Conservation (phyloP, 2,329 filamentous ascomycete species). For the Nigrospora sphaerica region DNA sequence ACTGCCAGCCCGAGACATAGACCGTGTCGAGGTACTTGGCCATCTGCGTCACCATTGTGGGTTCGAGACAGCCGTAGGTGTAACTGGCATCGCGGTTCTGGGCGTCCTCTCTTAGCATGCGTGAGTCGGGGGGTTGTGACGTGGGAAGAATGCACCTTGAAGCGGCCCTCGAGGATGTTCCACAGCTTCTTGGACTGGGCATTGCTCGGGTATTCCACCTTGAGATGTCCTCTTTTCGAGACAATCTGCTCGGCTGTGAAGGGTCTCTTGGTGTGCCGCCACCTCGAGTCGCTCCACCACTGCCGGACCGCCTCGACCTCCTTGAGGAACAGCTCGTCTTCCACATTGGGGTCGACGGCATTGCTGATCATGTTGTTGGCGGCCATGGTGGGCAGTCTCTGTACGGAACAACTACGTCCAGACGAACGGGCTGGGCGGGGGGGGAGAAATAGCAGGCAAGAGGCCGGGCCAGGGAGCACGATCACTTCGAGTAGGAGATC, state of each 20-base stretch:
- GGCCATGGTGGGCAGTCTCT: slow-evolving; percentile 38
- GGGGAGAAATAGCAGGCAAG: too few species aligned
- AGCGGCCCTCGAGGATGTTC: slow-evolving; percentile 79
- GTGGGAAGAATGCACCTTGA: slow-evolving; percentile 52
- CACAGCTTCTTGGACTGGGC: slow-evolving; percentile 89
- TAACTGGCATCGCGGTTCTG: slow-evolving; percentile 80
- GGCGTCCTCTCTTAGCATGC: background rate
- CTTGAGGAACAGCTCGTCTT: slow-evolving; percentile 64
- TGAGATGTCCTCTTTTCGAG: slow-evolving; percentile 84
- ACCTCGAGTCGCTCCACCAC: slow-evolving; percentile 92
- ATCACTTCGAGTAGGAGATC: too few species aligned
- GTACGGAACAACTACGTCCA: background rate
- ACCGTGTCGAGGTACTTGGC: slow-evolving; percentile 97
- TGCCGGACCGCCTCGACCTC: slow-evolving; percentile 85
- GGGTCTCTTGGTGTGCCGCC: slow-evolving; percentile 85
- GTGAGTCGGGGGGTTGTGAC: background rate
- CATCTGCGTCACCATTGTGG: slow-evolving; percentile 99
- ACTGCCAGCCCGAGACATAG: slow-evolving; percentile 99
- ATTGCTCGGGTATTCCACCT: slow-evolving; percentile 88
- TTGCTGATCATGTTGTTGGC: slow-evolving; percentile 55
- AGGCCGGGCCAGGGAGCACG: too few species aligned
- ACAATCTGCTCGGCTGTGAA: slow-evolving; percentile 98
- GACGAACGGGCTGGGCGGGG: slow-evolving; percentile 5
- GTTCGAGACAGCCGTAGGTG: slow-evolving; percentile 95
- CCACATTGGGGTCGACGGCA: slow-evolving; percentile 46